A percentile compares a stretch with the other conserved stretches of the same genome.
Conservation (phyloP, 1,284 basidiomycete species). For the Prillingera fragicola region DNA sequence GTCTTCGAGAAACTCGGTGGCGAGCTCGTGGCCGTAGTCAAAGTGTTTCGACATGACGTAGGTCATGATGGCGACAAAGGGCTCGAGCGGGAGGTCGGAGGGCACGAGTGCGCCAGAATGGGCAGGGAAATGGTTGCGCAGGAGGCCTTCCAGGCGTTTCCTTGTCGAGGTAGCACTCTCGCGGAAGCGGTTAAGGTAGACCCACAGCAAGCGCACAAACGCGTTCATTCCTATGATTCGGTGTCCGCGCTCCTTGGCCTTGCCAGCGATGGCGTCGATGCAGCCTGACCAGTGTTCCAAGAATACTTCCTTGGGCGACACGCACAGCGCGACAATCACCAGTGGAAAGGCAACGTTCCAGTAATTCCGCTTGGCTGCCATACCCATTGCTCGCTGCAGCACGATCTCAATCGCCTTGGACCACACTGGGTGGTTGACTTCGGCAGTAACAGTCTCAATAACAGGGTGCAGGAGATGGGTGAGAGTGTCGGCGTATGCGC, state of each 20-base stretch:
- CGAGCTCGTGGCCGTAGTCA: slow-evolving; percentile 77
- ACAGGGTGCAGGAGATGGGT: slow-evolving; percentile 78
- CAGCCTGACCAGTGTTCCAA: slow-evolving; percentile 71
- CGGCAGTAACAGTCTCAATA: slow-evolving; percentile 89
- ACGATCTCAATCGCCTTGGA: slow-evolving; percentile 82
- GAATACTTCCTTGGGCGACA: slow-evolving; percentile 80
- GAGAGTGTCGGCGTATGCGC: slow-evolving; percentile 78
- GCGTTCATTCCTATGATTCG: slow-evolving; percentile 75
- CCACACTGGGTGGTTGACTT: slow-evolving; percentile 94
- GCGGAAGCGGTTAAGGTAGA: slow-evolving; percentile 86
- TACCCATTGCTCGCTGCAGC: slow-evolving; percentile 74
- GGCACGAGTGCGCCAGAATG: slow-evolving; percentile 62
- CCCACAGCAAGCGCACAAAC: slow-evolving; percentile 80
- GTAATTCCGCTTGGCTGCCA: slow-evolving; percentile 84
- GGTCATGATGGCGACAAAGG: slow-evolving; percentile 73
- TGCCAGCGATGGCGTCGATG: slow-evolving; percentile 65
- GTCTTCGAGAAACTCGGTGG: slow-evolving; percentile 72
- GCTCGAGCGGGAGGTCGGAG: slow-evolving; percentile 68
- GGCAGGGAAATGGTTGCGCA: slow-evolving; percentile 74
- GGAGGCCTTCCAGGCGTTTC: slow-evolving; percentile 67
- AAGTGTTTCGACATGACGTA: slow-evolving; percentile 78
- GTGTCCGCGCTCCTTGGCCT: slow-evolving; percentile 71
- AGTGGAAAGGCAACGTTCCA: slow-evolving; percentile 85
- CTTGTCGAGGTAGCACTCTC: slow-evolving; percentile 74
- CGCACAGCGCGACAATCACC: slow-evolving; percentile 74